Evolutionary conservation across 2,329 filamentous ascomycete genomes (phyloP).

Genomic region (Parastagonospora nodorum): DNA sequence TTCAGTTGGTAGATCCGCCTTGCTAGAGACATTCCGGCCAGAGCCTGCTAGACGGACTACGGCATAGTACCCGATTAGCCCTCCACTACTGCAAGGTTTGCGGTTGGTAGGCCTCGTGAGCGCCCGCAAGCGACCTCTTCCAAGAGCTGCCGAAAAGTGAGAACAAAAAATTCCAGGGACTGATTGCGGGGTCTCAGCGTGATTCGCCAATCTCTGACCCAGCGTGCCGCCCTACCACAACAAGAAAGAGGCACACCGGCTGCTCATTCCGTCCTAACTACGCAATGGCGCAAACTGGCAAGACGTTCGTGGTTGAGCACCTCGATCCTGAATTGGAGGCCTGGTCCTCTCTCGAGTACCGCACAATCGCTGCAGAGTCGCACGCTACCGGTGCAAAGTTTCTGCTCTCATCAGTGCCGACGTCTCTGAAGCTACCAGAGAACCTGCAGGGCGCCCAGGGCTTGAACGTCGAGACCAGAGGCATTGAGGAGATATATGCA

Average conservation of each 20-base stretch:
- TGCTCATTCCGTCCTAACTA: constrained; percentile 16
- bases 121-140: not conserved
- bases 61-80: constrained; percentile 11
- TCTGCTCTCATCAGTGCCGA: constrained; percentile 79
- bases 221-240: constrained; percentile 17
- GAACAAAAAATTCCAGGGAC: constrained; percentile 6
- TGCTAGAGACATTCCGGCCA: constrained; percentile 11
- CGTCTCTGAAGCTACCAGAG: constrained; percentile 63
- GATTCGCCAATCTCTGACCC: constrained; percentile 29
- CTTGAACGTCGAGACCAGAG: constrained; percentile 73
- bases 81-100: constrained; percentile 32
- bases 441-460: constrained; percentile 64
- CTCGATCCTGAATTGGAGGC: constrained; percentile 90
- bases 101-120: constrained; percentile 11
- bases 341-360: constrained; percentile 95
- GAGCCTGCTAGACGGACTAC: not conserved
- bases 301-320: constrained; percentile 94
- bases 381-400: constrained; percentile 70
- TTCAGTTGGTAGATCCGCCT: constrained; percentile 12
- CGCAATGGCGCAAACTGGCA: constrained; percentile 47
- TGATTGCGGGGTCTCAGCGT: constrained; percentile 2
- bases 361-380: constrained; percentile 83
- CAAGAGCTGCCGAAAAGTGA: constrained; percentile 1
- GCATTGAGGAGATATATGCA: constrained; percentile 82
- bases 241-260: constrained; percentile 18